These are phyloP conservation scores for Backusella mclennaniae DNA, from an alignment of 192 early-diverging fungal genomes.

Conservation along the genomic window DNA sequence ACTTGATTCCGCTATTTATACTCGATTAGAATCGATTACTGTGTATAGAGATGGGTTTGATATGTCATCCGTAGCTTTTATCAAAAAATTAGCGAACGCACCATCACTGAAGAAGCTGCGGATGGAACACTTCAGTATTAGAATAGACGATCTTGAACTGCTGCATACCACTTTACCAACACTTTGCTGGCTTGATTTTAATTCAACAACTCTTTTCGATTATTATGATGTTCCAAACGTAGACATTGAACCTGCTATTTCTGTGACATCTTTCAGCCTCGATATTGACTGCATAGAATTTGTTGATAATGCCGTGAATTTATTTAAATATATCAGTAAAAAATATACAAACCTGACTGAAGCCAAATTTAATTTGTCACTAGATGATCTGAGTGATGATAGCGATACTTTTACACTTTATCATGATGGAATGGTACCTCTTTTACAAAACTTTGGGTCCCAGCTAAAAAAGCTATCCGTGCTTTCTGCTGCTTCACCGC, in stretches of 20 bases:
- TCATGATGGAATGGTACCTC: background rate
- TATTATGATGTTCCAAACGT: background rate
- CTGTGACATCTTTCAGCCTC: background rate
- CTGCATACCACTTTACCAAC: background rate
- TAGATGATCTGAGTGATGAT: background rate
- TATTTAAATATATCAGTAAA: background rate
- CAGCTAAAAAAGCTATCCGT: background rate
- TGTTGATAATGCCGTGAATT: background rate
- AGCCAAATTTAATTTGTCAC: background rate
- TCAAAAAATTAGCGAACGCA: background rate
- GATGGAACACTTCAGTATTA: background rate
- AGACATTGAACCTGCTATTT: background rate
- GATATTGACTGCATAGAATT: background rate
- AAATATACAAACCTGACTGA: background rate
- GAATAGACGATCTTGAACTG: background rate
- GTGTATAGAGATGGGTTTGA: background rate
- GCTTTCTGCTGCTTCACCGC: background rate
- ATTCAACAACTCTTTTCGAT: background rate
- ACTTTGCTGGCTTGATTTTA: background rate
- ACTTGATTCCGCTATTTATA: background rate
- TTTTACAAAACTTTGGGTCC: background rate
- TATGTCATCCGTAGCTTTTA: background rate
- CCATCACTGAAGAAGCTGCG: background rate
- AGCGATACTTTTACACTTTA: background rate
- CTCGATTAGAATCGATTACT: background rate